Base-by-base conservation (phyloP, 176 grass and related monocot species). In the Aechmea fasciata region DNA sequence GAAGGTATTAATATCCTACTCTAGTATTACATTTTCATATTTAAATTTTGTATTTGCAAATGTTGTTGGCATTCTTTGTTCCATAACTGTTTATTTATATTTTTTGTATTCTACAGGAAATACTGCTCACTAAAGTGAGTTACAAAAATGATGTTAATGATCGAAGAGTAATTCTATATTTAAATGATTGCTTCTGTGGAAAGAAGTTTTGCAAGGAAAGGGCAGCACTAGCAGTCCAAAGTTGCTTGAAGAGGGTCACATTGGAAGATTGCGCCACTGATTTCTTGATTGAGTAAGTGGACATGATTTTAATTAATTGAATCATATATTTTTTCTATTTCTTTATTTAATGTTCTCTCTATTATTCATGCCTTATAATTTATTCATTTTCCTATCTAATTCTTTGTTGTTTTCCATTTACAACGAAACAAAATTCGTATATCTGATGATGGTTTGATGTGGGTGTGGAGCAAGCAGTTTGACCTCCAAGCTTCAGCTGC, bases 131-230 rank as follows among this genome's bases (percentile, higher is more conserved):
- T 2, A 90, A 49, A 78, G 54, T 50, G 63, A 47, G 17, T n/a
- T 85, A 83, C 33, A 90, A 85, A 68, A 92, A 95, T 2, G 83
- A 90, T 28, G 48, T 15, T 9, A 92, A 82, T 69, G 93, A 87
- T 74, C 78, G 93, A 47, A 83, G 85, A 75, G 79, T 97, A 64
- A 83, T 87, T 49, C 80, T 97, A 6, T 97, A 89, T 63, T 71
- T 97, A 68, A 97, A 85, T 77, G 89, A 92, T 48, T 97, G 93
- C 74, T 90, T 69, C 71, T 92, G 93, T 14, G 47, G 76, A 15
- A 92, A 87, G 50, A 97, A 78, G 18, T 92, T 97, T 51, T 97
- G 93, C 89, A 97, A 92, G 72, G 89, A 97, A 83, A 90, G 84
- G 47, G 74, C 93, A 51, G 93, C 89, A 66, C 74, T 92, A 57